Percentiles rank a stretch among this genome's conserved stretches.
Conservation (phyloP, 176 grass and related monocot genomes). For the Paspalum notatum region DNA sequence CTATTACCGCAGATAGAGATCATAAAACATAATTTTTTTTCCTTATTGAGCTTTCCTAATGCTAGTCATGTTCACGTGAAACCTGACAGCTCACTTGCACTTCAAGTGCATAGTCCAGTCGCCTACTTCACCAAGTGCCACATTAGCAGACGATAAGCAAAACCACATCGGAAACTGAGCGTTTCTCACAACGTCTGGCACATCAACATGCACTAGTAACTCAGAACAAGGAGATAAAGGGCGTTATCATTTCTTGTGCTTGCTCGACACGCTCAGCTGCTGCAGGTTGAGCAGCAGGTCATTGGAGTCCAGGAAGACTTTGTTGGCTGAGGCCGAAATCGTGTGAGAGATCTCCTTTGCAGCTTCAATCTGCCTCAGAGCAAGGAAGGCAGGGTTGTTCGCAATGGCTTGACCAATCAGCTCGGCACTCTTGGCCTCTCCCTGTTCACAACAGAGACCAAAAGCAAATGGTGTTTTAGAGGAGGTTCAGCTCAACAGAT, state of each 20-base stretch:
- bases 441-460: conserved; percentile 40
- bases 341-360: conserved; percentile 81
- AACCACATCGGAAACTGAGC: not conserved
- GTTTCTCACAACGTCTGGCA: not conserved
- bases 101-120: not conserved
- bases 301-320: conserved; percentile 79
- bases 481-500: not conserved
- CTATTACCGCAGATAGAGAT: too few species aligned
- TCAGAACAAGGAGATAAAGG: not conserved
- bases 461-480: conserved; percentile 13
- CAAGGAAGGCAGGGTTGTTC: conserved; percentile 81
- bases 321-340: conserved; percentile 70
- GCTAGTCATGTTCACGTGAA: not conserved
- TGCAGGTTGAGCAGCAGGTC: conserved; percentile 82
- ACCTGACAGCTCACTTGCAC: not conserved
- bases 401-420: conserved; percentile 84
- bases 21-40: not conserved
- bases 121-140: not conserved
- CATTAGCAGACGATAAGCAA: not conserved
- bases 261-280: conserved; percentile 44
- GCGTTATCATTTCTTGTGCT: conserved; percentile 48
- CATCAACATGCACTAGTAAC: not conserved
- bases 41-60: conserved; percentile 21
- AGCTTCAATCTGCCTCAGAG: conserved; percentile 77
- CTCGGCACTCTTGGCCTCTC: conserved; percentile 85